Evolutionary conservation across 2,329 filamentous ascomycete genomes (phyloP), one percentile per base, ranked within the genome.

Genomic region (Trichoderma pleuroti): DNA sequence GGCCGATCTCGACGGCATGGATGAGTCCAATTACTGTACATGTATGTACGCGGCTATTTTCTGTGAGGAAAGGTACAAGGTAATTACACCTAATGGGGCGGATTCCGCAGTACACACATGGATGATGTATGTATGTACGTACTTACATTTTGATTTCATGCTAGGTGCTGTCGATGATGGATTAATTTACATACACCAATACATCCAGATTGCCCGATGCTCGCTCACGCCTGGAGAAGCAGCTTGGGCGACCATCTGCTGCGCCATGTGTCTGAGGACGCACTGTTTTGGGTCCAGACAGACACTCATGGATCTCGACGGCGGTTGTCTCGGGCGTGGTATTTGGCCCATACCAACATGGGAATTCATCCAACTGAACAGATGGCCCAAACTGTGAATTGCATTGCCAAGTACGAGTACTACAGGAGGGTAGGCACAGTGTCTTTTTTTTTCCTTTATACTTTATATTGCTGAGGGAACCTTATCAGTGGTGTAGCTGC

Each of bases 281-380:
- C 24, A 24, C 56, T 21, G 56, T 34, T 59, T 34, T n/a, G 30
- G 56, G 56, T 32, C 32, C 34, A 26, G 49, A 54, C 49, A 59
- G n/a, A 18, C 56, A 21, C 12, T 57, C 26, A 59, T 59, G 28
- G 24, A 9, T 52, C 32, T 52, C 32, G 21, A 59, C 30, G 28
- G 24, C n/a, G 18, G 42, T 65, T 60, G 66, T 68, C 66, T 68
- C 49, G 56, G 66, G 9, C 21, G 56, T n/a, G 68, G 63, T 60
- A 70, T 70, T 70, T 61, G 36, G 61, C 12, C 42, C 68, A 32
- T 49, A 24, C 66, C 57, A 60, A 42, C 39, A 42, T 9, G 39
- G 39, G 8, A 34, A 34, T 61, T 49, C 39, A 42, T 39, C 14
- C 34, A 3, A 7, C 30, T n/a, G n/a, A 24, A 21, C 18, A 59